A percentile compares a stretch with the other conserved stretches of the same genome.
phyloP scores from a whole-genome alignment of 345 rosid genomes.

The Syzygium aromaticum region DNA sequence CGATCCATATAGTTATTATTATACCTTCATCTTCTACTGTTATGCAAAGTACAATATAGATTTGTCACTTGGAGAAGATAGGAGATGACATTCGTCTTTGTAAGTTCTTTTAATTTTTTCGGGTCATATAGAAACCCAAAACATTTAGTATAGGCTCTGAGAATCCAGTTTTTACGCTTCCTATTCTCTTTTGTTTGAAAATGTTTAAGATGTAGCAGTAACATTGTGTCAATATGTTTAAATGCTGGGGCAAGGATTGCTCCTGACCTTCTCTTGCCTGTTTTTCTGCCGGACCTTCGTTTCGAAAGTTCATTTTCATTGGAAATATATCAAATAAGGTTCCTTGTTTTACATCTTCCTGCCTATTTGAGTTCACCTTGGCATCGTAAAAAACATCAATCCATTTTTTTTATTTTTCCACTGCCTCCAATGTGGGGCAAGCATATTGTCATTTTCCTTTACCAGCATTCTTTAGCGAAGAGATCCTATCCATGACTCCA shows the following conservation, averaged over 20 bases:
- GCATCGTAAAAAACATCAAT: not conserved
- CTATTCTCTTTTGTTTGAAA: not conserved
- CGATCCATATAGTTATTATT: no score
- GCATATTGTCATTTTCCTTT: no score
- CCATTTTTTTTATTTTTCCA: no score
- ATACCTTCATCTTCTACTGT: not conserved
- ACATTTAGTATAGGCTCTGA: not conserved
- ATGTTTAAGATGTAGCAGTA: not conserved
- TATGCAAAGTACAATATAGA: constrained; percentile 68
- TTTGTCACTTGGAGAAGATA: constrained; percentile 58
- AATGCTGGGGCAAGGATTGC: constrained; percentile 70
- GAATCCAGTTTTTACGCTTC: not conserved
- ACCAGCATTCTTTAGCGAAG: no score
- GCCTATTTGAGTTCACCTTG: not conserved
- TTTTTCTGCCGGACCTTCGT: constrained; percentile 94
- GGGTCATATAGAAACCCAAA: not conserved
- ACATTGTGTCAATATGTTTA: not conserved
- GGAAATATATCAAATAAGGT: constrained; percentile 90
- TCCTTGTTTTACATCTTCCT: not conserved
- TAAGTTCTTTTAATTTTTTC: constrained; percentile 28
- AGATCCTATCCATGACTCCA: no score
- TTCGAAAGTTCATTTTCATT: constrained; percentile 89
- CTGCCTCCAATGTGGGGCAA: no score
- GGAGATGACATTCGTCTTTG: constrained; percentile 85
- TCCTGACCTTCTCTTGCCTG: constrained; percentile 78